A percentile compares a stretch with the other conserved stretches of the same genome.
Conservation (phyloP, 208 protist genomes). For the Trypanosoma conorhini region DNA sequence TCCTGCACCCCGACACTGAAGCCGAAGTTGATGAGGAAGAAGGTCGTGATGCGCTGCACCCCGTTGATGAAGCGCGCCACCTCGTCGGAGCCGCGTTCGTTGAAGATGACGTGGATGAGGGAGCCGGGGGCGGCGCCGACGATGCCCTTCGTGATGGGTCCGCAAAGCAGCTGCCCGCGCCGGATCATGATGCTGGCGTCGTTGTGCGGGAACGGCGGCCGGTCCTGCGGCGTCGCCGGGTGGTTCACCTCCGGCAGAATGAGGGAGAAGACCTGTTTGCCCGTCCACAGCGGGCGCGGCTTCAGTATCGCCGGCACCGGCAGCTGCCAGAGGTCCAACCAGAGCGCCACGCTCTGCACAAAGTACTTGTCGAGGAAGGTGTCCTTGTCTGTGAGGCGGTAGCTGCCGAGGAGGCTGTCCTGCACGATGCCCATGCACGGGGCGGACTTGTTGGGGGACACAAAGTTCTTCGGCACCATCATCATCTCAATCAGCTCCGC, state of each 20-base stretch:
- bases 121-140: constrained; percentile 86
- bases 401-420: constrained; percentile 96
- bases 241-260: constrained; percentile 97
- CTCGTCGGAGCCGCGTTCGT: constrained; percentile 96
- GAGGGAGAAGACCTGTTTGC: constrained; percentile 99
- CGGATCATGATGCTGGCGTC: constrained; percentile 91
- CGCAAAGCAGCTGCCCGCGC: constrained; percentile 91
- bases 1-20: constrained; percentile 99
- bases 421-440: constrained; percentile 99
- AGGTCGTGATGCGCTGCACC: constrained; percentile 97
- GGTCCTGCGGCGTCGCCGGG: constrained; percentile 46
- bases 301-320: constrained; percentile 98
- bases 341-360: constrained; percentile 98
- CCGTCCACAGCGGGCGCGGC: constrained; percentile 98
- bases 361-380: constrained; percentile 97
- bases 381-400: constrained; percentile 96
- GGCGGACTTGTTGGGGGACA: constrained; percentile 98
- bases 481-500: constrained; percentile 98
- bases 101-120: constrained; percentile 98
- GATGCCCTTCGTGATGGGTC: constrained; percentile 91
- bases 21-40: constrained; percentile 96
- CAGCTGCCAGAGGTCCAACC: constrained; percentile 95
- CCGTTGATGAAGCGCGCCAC: constrained; percentile 90
- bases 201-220: constrained; percentile 79
- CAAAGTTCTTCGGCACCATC: constrained; percentile 99